A percentile compares a stretch with the other conserved stretches of the same genome.
These are phyloP conservation scores for Penicillium silybi DNA, from an alignment of 495 filamentous ascomycete species.

Conservation along the genomic window DNA sequence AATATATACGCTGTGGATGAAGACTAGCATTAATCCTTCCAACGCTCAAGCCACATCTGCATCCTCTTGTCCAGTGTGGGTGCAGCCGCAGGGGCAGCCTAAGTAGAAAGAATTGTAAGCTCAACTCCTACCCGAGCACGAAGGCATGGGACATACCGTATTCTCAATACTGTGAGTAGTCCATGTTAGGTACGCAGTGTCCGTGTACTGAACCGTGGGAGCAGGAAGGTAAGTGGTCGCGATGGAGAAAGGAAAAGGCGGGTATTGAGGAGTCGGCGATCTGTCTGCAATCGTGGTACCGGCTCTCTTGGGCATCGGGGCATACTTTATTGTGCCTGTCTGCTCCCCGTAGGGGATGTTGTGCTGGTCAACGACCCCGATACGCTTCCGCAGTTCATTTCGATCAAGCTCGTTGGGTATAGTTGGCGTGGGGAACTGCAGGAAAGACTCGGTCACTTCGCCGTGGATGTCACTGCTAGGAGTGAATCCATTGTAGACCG, in stretches of 20 bases:
- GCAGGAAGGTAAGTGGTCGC: conserved; percentile 54
- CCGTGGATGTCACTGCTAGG: not conserved
- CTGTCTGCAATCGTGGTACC: conserved; percentile 61
- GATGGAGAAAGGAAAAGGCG: conserved; percentile 57
- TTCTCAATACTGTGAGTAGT: conserved; percentile 56
- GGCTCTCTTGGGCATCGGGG: conserved; percentile 68
- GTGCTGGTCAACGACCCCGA: conserved; percentile 28
- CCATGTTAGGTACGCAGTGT: conserved; percentile 57
- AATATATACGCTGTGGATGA: not conserved
- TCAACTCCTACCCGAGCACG: not conserved
- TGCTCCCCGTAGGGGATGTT: conserved; percentile 60
- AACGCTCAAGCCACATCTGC: conserved; percentile 32
- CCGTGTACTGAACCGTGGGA: conserved; percentile 56
- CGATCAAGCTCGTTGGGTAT: conserved; percentile 6
- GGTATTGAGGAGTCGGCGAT: conserved; percentile 51
- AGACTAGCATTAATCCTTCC: conserved; percentile 24
- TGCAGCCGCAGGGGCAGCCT: conserved; percentile 37
- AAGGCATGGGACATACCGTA: conserved; percentile 47
- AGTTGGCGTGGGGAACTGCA: conserved; percentile 18
- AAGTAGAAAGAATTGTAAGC: not conserved
- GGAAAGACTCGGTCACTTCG: not conserved
- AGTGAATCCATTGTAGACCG: conserved; percentile 3
- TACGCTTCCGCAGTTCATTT: conserved; percentile 31
- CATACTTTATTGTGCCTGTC: conserved; percentile 62
- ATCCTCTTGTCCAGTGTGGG: conserved; percentile 30